Evolutionary conservation across 2,329 filamentous ascomycete genomes (phyloP).

Genomic region (Diaporthe ilicicola): DNA sequence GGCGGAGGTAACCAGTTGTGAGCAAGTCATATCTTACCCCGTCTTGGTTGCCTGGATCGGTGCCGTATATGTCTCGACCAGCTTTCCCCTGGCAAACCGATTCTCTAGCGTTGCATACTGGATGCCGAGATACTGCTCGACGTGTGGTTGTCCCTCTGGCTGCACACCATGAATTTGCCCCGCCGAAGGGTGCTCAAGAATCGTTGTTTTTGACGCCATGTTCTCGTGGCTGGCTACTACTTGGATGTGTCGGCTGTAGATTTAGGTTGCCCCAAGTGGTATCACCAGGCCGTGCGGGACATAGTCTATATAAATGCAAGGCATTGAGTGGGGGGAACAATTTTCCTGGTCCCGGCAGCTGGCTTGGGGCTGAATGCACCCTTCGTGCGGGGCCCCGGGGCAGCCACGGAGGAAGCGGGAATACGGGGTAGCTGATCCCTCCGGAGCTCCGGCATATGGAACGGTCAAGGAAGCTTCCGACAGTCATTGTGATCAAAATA

Average conservation of each 20-base stretch:
- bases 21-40: constrained; percentile 41
- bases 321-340: background rate
- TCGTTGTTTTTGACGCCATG: constrained; percentile 6
- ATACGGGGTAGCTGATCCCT: constrained; percentile 7
- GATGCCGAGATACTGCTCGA: constrained; percentile 37
- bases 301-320: background rate
- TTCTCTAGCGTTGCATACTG: constrained; percentile 37
- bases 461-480: background rate
- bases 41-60: constrained; percentile 43
- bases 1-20: background rate
- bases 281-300: background rate
- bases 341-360: background rate
- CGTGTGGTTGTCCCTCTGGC: constrained; percentile 20
- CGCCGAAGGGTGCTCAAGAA: constrained; percentile 18
- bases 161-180: constrained; percentile 23
- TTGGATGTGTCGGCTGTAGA: background rate
- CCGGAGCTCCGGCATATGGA: background rate
- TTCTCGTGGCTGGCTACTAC: background rate
- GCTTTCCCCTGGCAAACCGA: constrained; percentile 32
- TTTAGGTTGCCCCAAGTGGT: background rate
- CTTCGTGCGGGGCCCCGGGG: constrained; percentile 11
- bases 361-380: background rate
- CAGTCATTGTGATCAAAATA: too few species aligned
- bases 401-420: constrained; percentile 12
- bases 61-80: constrained; percentile 25